Base-by-base conservation (phyloP, 179 eudicot genomes). In the Silene noctiflora region DNA sequence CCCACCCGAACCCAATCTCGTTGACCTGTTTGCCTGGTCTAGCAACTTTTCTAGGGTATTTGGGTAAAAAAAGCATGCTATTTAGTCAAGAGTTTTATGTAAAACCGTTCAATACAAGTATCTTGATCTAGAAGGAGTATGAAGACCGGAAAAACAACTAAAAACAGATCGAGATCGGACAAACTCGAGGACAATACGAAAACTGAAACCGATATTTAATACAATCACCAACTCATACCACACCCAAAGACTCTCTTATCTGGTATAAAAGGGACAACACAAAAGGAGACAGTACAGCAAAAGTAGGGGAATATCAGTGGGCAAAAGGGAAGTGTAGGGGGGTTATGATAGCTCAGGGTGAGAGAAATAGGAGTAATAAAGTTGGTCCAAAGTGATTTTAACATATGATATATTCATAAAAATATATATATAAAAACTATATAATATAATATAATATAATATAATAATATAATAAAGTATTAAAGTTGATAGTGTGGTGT, bases 241-340 rank as follows among this genome's bases (percentile, higher is more conserved):
- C 73, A 10, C 73, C 84, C 78, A 77, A 75, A 85, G 81, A 29
- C 46, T 67, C 39, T 33, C 71, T 58, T 64, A 76, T 74, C 78
- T 78, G 72, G 21, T 58, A 2, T 67, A 78, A 83, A 76, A 80
- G 83, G 77, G 83, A 85, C 86, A 76, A 19, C 79, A 74, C 82
- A 62, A 75, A 76, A 74, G 81, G 74, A 67, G 82, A 76, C 88
- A 85, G 80, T 75, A 79, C 78, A 78, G 83, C 85, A 81, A 85
- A 58, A 78, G 76, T 78, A 79, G 75, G 79, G 78, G 85, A 87
- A 86, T 83, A 83, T 83, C 81, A 79, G 86, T 73, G 79, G 80
- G 83, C 84, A 79, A 74, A 81, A 63, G 44, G 66, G 79, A 73
- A 76, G 76, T 75, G 76, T 53, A 44, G 62, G 55, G 59, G 33